Evolutionary conservation across 2,329 filamentous ascomycete genomes (phyloP), one percentile per base, ranked within the genome.

Genomic region (Colletotrichum orbiculare): DNA sequence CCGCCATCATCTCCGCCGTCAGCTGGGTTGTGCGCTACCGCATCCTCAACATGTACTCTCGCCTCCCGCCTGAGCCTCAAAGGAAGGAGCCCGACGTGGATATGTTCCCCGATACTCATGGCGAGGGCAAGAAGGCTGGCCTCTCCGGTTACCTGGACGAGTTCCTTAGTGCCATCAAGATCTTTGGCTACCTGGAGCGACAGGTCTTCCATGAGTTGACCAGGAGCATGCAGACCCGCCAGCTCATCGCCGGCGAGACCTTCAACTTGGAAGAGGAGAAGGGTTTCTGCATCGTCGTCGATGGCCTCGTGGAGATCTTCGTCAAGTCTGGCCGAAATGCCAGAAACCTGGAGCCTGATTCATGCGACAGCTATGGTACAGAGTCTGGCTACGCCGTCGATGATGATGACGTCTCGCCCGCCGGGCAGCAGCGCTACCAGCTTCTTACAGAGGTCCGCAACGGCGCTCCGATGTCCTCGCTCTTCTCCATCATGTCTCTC

Each of bases 201-300:
- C 94, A 96, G 0, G 96, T 99, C 46, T 99, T 99, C 73, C 96
- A 99, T 74, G 96, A 99, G 78, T 86, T 99, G 71, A 99, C 96
- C 0, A 86, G 96, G 65, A 97, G 94, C 64, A 99, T 99, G 96
- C 96, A 99, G 81, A 99, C 96, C 17, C 86, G 93, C 71, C 97
- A 97, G 78, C 84, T 99, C 54, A 96, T 98, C 72, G 95, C 96
- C 6, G 96, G 96, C 37, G 96, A 99, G 78, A 99, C 96, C 0
- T 83, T 99, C 71, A 89, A 97, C 69, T 82, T 99, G 38, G 96
- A 99, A 78, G 96, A 99, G 75, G 96, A 99, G 73, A 97, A 99
- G 73, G 96, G 96, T 0, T 99, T 99, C 73, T 99, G 96, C 75
- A 85, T 99, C 62, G 96, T 99, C 6, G 96, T 99, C 3, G 96